Evolutionary conservation across 176 grass and related monocot genomes (phyloP).

Genomic region (Oryza australiensis): DNA sequence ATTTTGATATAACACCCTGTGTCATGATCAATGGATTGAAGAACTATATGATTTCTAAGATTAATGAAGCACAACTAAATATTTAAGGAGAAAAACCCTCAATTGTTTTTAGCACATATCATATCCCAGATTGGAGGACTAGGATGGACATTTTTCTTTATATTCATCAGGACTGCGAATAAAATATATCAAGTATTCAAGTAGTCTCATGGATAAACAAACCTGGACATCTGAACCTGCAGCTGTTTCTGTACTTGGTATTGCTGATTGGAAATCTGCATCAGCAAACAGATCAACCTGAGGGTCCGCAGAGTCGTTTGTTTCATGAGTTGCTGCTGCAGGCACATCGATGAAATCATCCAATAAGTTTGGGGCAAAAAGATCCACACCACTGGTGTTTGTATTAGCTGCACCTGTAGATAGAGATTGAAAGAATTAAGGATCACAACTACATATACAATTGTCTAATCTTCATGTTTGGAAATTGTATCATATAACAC

Average conservation of each 20-base stretch:
- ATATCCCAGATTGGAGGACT: constrained; percentile 4
- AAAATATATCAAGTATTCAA: constrained; percentile 15
- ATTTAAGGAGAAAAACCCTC: neutral
- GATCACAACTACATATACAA: constrained; percentile 5
- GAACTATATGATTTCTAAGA: constrained; percentile 13
- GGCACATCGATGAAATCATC: constrained; percentile 62
- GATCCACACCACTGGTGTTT: constrained; percentile 55
- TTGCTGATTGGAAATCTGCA: constrained; percentile 81
- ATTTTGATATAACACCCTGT: constrained; percentile 24
- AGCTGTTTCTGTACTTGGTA: constrained; percentile 42
- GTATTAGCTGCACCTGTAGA: constrained; percentile 57
- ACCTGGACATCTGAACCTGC: constrained; percentile 54
- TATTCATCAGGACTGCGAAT: neutral
- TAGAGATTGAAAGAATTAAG: constrained; percentile 16
- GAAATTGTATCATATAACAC: neutral
- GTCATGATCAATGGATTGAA: constrained; percentile 24
- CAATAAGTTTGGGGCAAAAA: constrained; percentile 87
- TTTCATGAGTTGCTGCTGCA: constrained; percentile 41
- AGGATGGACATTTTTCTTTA: neutral
- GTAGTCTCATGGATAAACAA: constrained; percentile 24
- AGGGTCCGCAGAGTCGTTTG: constrained; percentile 46
- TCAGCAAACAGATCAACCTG: constrained; percentile 89
- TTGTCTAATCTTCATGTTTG: neutral
- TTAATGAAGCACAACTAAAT: neutral
- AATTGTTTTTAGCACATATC: neutral